Conservation (phyloP, 768 basidiomycete genomes). For the Russula brevipes region DNA sequence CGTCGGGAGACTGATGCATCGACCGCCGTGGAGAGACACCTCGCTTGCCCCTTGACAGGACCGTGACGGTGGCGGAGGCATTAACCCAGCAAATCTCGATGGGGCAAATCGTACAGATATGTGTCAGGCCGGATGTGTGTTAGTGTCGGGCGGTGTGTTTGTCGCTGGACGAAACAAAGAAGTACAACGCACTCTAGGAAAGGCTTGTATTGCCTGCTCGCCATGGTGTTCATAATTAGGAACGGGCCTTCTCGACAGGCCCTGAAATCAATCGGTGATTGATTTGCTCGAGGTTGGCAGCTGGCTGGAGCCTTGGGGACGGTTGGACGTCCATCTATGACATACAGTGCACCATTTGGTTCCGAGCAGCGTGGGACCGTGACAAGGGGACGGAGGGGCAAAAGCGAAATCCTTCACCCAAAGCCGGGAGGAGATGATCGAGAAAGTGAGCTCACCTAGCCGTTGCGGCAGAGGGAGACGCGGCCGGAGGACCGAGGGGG, state of each 20-base stretch:
- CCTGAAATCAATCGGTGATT: slow-evolving; percentile 1
- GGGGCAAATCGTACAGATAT: not conserved
- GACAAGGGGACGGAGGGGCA: not conserved
- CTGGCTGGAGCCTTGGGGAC: not conserved
- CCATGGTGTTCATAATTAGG: slow-evolving; percentile 1
- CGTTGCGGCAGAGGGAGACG: not conserved
- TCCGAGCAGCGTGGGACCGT: too few species aligned
- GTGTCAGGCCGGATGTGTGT: slow-evolving; percentile 61
- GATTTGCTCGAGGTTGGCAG: not conserved
- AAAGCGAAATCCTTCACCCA: not conserved
- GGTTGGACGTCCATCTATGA: not conserved
- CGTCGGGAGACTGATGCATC: not conserved
- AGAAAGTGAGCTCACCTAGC: not conserved
- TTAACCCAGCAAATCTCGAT: slow-evolving; percentile 9
- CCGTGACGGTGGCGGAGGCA: not conserved
- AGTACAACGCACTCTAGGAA: slow-evolving; percentile 21
- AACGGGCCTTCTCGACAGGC: not conserved
- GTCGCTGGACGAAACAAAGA: slow-evolving; percentile 13
- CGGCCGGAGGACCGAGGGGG: slow-evolving; percentile 16
- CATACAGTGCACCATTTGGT: not conserved
- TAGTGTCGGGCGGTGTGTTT: slow-evolving; percentile 57
- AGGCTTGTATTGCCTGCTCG: slow-evolving; percentile 2
- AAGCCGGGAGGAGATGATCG: not conserved
- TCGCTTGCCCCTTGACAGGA: slow-evolving; percentile 4
- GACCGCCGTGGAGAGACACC: not conserved